Base-by-base conservation (phyloP, 768 basidiomycete species). In the Russula olivacea region DNA sequence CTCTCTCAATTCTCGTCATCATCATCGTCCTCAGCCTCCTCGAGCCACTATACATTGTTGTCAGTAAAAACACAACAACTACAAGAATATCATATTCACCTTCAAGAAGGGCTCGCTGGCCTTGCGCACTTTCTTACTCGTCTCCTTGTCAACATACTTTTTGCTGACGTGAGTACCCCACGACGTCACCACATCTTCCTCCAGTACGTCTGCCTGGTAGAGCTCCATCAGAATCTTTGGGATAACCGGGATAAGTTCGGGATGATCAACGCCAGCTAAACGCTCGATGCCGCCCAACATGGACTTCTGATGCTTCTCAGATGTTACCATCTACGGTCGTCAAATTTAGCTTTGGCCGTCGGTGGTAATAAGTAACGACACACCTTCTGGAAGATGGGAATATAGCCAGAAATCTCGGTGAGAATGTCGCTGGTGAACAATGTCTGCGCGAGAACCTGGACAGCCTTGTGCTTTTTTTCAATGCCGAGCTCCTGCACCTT, bases 151-250 rank as follows among this genome's bases (percentile, higher is more conserved):
- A 50, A 94, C 91, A 71, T 93, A 96, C 78, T 98, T 97, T 81
- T 90, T 96, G 76, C 88, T 91, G 72, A 94, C 92, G 69, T 96
- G 94, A 4, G 92, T 96, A 10, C 94, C 94, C 96, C 94, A 98
- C 66, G 94, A 86, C 11, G 80, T 85, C 55, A 95, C 79, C 7
- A 96, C 81, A 28, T 92, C 93, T 73, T 99, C 97, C 8, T 98
- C 94, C 57, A 99, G 77, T 19, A 98, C 78, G 68, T 98, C 97
- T 45, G 78, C 82, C 74, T 98, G 94, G 74, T 98, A 99, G 69
- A 97, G 83, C 14, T 75, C 83, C 95, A 98, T 98, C 64, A 99
- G 80, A 67, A 97, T 85, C 74, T 96, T 96, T 19, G 95, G 93
- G 12, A 97, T 84, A 5, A 79, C 69, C 3, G 85, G 74, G 55